Base-by-base conservation (phyloP, 169 alveolate species). In the Eimeria falciformis region DNA sequence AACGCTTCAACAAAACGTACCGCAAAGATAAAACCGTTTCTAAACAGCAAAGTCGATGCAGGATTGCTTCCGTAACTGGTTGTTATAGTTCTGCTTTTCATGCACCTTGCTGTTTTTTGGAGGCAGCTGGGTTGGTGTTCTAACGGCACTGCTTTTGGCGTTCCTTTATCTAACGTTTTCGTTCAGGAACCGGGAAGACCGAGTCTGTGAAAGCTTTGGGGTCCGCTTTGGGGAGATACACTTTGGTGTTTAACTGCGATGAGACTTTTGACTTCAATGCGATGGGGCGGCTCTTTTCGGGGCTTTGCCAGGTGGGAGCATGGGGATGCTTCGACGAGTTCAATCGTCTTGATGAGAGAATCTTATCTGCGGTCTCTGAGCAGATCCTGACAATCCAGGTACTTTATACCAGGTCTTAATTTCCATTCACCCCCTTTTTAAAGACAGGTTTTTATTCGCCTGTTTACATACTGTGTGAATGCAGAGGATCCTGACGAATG, bases 321-420 rank as follows among this genome's bases (percentile, higher is more conserved):
- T 99, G 99, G 99, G 99, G 99, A 37, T 98, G 99, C 93, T 99
- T 99, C 90, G 99, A 99, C 95, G 99, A 98, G 94, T 98, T 98
- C 92, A 98, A 98, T 84, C 96, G 99, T 73, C 96, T 98, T 33
- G 96, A 97, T 78, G 99, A 97, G 92, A 99, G 97, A 79, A 97
- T 97, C 90, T 96, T 98, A 75, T 96, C 98, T 25, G 99, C 99
- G 53, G 97, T 98, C 92, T 97, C 99, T 1, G 97, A 97, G 92
- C 97, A 97, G 89, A 97, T 98, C 86, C 97, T 97, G 95, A 86
- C 97, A 97, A 43, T 98, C 96, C 87, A 86, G 86, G 92, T 86
- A 45, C 14, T 33, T 33, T 33, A 33, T 33, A 33, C 40, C 40
- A 33, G 2, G 2, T 2, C 40, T 33, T 33, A 33, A 33, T 33